Percentiles rank a stretch among this genome's conserved stretches.
phyloP scores from a whole-genome alignment of 106 monocot species.

The Phalaenopsis aphrodite region DNA sequence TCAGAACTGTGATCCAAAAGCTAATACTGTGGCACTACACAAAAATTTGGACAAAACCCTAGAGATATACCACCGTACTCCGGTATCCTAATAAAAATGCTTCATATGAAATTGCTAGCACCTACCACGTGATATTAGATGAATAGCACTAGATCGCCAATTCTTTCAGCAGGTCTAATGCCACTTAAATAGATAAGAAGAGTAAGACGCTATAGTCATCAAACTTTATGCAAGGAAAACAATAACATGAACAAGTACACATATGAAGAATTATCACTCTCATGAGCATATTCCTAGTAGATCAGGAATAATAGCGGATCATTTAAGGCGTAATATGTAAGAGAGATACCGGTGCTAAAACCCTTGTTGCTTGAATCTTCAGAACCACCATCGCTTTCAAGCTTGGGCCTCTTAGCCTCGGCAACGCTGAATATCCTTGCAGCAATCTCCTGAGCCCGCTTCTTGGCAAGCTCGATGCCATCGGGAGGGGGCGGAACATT shows the following conservation, averaged over 20 bases:
- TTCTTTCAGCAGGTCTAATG: neutral
- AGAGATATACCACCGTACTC: neutral
- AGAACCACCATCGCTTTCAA: constrained; percentile 27
- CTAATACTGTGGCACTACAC: neutral
- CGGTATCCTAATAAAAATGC: neutral
- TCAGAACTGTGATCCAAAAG: neutral
- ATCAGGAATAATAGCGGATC: neutral
- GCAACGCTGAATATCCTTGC: constrained; percentile 44
- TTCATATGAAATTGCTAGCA: neutral
- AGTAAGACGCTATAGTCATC: neutral
- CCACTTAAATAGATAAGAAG: neutral
- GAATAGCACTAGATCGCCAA: neutral
- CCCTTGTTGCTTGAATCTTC: constrained; percentile 21
- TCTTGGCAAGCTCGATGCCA: constrained; percentile 53
- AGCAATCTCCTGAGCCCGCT: constrained; percentile 57
- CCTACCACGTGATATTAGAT: neutral
- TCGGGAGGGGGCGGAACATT: constrained; percentile 39
- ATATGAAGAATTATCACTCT: neutral
- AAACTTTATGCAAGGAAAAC: neutral
- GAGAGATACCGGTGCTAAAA: neutral
- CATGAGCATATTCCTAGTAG: neutral
- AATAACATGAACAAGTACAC: neutral
- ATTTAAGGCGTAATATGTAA: neutral
- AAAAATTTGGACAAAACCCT: neutral
- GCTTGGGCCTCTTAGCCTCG: constrained; percentile 44